Base-by-base conservation (phyloP, 768 basidiomycete species). In the Tylopilus cervinicoccineus region DNA sequence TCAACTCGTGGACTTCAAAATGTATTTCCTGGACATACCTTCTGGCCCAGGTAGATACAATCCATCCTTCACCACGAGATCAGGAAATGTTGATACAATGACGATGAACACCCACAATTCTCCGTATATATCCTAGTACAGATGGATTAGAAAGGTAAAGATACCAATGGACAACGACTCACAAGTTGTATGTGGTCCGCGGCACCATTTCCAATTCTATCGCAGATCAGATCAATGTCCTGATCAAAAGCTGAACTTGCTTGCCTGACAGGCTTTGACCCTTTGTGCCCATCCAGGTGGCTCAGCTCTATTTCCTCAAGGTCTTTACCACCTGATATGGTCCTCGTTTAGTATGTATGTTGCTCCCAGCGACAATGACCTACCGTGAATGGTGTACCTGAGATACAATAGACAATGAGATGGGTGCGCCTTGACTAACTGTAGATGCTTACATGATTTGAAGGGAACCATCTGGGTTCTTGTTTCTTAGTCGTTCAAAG, bases 41-140 rank as follows among this genome's bases (percentile, higher is more conserved):
- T 97, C 68, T 97, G 93, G 5, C 91, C 86, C 19, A 97, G 80
- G 65, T 98, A 97, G 53, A 98, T 90, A 80, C 88, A 93, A 72
- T 96, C 93, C 88, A 95, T 86, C 41, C 88, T 88, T 57, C 2
- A 46, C 26, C 26, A 9, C 19, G 1, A 49, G 6, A 23, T 53
- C 28, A 49, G 26, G 24, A 1, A 22, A 28, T 29, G 13, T 38
- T 26, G 5, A 28, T 29, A 6, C 7, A 28, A 23, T 17, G 7
- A 43, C 0, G 0, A 34, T 27, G 23, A 39, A 43, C 7, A 47
- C 63, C 27, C 55, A 89, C 89, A 93, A 67, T 70, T 96, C 94
- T 27, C 95, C 95, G 56, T 97, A 98, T 47, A 99, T 97, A 65
- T 99, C 95, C 91, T 93, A 2, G 27, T 19, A 17, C 11, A 40